Base-by-base conservation (phyloP, 1,284 basidiomycete genomes). In the Naganishia sp. region DNA sequence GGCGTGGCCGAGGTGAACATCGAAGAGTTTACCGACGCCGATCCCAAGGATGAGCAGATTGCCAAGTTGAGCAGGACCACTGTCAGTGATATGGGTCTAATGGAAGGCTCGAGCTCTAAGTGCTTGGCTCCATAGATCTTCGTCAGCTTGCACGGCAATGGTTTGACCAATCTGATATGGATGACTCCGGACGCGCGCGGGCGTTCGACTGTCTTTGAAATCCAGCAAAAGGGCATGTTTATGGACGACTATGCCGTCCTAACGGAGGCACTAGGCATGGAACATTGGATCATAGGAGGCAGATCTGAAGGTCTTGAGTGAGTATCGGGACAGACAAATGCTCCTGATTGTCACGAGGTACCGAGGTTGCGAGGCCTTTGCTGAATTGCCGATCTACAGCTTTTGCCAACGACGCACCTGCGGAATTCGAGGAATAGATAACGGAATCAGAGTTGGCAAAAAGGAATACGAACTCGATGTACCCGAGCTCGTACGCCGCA, bases 31-130 rank as follows among this genome's bases (percentile, higher is more conserved):
- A 47, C 41, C 13, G 55, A 49, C 23, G 46, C 15, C 21, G 45
- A 42, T 41, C 50, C 57, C 6, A 54, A 52, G 21, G 57, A 66
- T 11, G 65, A 66, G 23, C 65, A 66, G 25, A 45, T 58, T 35
- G 57, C 65, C 18, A 66, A 62, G 43, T 25, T 66, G 43, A 58
- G 57, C 43, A 52, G 65, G 28, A 66, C 65, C 10, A 66, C 65
- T 2, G 65, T 66, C 15, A 55, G 65, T 47, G 7, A 15, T 46
- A 7, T 46, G 17, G 17, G 18, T n/a, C 45, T 23, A 5, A 18
- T 6, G 6, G 35, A 35, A 55, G 42, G 7, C 7, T 32, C 46
- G 31, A 3, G 23, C 3, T 23, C 21, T 23, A 13, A 15, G 18
- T 45, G n/a, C 3, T 23, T 3, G 7, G 31, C 32, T 28, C 5